Evolutionary conservation across 1,284 basidiomycete species (phyloP), one percentile per base, ranked within the genome.

Genomic region (Exobasidium cylindrosporum): DNA sequence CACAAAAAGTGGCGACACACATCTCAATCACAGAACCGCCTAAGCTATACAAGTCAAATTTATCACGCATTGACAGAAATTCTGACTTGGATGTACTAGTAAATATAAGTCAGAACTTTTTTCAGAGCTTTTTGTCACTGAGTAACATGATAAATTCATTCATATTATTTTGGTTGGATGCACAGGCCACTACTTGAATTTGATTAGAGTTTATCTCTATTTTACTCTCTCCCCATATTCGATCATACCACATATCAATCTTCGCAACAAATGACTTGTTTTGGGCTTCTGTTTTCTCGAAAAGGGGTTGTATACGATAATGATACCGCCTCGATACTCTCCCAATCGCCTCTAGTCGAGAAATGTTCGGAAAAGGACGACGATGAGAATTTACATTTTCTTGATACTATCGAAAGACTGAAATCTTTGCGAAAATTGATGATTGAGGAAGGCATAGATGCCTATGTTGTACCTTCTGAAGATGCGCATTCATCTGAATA

Each of bases 401-500:
- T n/a, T n/a, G 67, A 70, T 60, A 78, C 77, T 5, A 63, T 71
- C 23, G 57, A 64, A 30, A 69, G 69, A 10, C 72, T 79, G 11
- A 57, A 63, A 29, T 61, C 65, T 24, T 60, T 79, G 24, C 72
- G 76, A 31, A 53, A 67, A 46, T 62, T 69, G 24, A 76, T 79
- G 74, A 61, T 61, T 4, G 60, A 69, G 57, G 55, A 70, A 23
- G 62, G 62, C 23, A 55, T 79, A 29, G 66, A 75, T 32, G 68
- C 66, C 57, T 78, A 79, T 69, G 77, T 89, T 60, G 83, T 95
- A 31, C 90, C 91, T 1, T 88, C 86, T 58, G 90, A 91, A 77
- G 92, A 96, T 78, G 88, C 91, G 10, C 92, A 96, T 78, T 87
- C 87, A 62, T 92, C 91, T 3, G 93, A 96, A 79, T 92, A 91